Evolutionary conservation across 1,284 basidiomycete genomes (phyloP).

Genomic region (Tausonia pullulans): DNA sequence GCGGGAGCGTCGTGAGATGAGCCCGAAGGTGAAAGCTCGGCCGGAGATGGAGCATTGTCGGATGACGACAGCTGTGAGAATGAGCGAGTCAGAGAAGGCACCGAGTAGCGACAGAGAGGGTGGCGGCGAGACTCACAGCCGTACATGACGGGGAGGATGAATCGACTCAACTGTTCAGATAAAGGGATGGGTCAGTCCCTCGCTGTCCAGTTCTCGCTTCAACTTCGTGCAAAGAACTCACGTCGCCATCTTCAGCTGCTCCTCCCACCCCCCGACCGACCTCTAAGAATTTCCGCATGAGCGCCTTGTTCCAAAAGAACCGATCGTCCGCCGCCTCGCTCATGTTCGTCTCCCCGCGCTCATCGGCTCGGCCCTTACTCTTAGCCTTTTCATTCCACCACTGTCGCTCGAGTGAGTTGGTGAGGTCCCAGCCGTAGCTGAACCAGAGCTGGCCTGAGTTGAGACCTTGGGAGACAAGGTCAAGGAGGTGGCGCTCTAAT

Average conservation of each 20-base stretch:
- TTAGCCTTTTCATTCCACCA: conserved; percentile 43
- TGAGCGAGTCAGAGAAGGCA: conserved; percentile 5
- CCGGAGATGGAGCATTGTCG: conserved; percentile 67
- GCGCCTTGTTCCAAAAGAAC: conserved; percentile 95
- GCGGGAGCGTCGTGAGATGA: conserved; percentile 86
- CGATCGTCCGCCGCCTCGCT: conserved; percentile 68
- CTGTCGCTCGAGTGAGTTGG: conserved; percentile 77
- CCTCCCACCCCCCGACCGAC: conserved; percentile 31
- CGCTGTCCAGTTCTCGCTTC: neutral
- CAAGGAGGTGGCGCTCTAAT: conserved; percentile 76
- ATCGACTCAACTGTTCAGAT: conserved; percentile 55
- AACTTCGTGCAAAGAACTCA: neutral
- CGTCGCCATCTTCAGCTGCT: conserved; percentile 27
- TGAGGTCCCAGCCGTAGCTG: conserved; percentile 85
- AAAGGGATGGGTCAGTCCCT: conserved; percentile 11
- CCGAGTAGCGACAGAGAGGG: neutral
- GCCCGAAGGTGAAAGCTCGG: conserved; percentile 67
- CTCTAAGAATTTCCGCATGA: conserved; percentile 31
- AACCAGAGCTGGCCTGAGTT: conserved; percentile 72
- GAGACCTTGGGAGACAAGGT: conserved; percentile 76
- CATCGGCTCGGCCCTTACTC: conserved; percentile 45
- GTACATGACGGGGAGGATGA: conserved; percentile 82
- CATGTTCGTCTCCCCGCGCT: neutral
- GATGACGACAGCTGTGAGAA: conserved; percentile 65
- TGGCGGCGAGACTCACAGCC: conserved; percentile 51